Evolutionary conservation across 306 rosid genomes (phyloP), one percentile per base, ranked within the genome.

Genomic region (Bauhinia variegata): DNA sequence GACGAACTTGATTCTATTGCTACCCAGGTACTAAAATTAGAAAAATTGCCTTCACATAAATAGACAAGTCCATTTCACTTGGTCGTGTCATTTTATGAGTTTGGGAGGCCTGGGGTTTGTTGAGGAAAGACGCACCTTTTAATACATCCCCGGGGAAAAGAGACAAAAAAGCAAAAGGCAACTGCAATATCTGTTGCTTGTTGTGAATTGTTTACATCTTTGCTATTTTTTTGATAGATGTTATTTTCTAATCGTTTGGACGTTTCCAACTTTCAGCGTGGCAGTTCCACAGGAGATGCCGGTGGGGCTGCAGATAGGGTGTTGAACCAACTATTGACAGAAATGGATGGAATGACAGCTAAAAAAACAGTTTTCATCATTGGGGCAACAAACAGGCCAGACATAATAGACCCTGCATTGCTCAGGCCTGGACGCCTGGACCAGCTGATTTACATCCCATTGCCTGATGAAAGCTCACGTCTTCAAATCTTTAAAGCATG

Each of bases 291-390:
- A 13, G 90, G 95, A 55, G 90, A 82, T 71, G 90, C 85, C 36
- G 90, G 95, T 8, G 95, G 95, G 57, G 86, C 88, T 54, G 85
- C 86, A 34, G 90, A 87, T 72, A 80, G 95, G 72, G 95, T 87
- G 65, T 65, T 85, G 82, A 87, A 87, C 78, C 95, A 87, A 76
- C 84, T 87, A 13, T 76, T 84, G 33, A 84, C 93, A 33, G 89
- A 87, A 80, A 87, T 87, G 93, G 93, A 87, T 70, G 93, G 93
- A 14, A 84, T 87, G 89, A 72, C 77, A 32, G 84, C 86, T 8
- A 84, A 87, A 79, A 87, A 87, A 67, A 87, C 89, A 7, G 93
- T 87, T 56, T 84, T 87, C 17, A 78, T 84, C 73, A 85, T 82
- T 60, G 95, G 90, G 32, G 95, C 90, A 58, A 85, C 90, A 60